Conservation (phyloP, 768 basidiomycete genomes). For the Rossbeevera mucosa region DNA sequence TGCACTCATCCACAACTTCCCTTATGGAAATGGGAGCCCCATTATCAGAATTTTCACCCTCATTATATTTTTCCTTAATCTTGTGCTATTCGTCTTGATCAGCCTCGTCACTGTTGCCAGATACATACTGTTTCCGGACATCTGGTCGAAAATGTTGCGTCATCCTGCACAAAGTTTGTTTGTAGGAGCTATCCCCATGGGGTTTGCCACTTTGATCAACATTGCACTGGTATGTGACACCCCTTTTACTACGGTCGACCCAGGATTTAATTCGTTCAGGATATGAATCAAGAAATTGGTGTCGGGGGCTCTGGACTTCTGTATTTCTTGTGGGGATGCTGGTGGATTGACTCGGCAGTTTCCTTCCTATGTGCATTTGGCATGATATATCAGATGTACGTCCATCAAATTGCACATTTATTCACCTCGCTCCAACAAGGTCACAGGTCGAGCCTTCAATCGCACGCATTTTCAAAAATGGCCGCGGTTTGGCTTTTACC, state of each 20-base stretch:
- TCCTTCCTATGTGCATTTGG: constrained; percentile 45
- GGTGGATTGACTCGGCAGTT: constrained; percentile 45
- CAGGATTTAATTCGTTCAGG: constrained; percentile 8
- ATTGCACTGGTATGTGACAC: constrained; percentile 31
- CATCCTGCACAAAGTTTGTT: constrained; percentile 46
- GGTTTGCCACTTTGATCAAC: constrained; percentile 41
- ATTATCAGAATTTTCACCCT: constrained; percentile 34
- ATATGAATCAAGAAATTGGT: constrained; percentile 34
- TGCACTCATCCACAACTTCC: constrained; percentile 39
- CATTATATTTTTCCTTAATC: constrained; percentile 38
- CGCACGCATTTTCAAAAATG: constrained; percentile 38
- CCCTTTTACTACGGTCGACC: neutral
- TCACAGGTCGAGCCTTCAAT: constrained; percentile 42
- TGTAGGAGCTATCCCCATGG: constrained; percentile 43
- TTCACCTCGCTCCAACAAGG: constrained; percentile 1
- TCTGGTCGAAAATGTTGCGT: constrained; percentile 43
- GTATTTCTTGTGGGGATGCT: constrained; percentile 43
- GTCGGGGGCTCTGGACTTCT: constrained; percentile 36
- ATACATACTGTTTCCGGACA: constrained; percentile 37
- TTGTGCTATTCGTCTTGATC: constrained; percentile 37
- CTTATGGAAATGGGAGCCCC: constrained; percentile 36
- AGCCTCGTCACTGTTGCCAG: constrained; percentile 34
- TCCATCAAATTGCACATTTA: neutral
- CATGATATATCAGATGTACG: constrained; percentile 46
- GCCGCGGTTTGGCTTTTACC: constrained; percentile 49